Evolutionary conservation across 2,329 filamentous ascomycete species (phyloP), one percentile per base, ranked within the genome.

Genomic region (Penicillium palitans): DNA sequence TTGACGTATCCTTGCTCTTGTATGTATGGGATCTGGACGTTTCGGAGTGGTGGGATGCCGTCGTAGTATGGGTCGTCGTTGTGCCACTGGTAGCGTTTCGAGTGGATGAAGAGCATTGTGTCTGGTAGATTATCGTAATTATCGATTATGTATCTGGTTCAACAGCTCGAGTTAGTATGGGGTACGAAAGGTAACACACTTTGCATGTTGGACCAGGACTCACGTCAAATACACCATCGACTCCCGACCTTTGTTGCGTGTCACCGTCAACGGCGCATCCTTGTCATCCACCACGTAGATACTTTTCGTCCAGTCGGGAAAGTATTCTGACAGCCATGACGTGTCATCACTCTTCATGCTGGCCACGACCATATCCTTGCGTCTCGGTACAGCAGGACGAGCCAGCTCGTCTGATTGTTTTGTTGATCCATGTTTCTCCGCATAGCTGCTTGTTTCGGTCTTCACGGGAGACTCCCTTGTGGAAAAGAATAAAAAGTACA

Each of bases 211-310:
- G 17, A 59, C 72, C 27, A 8, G 10, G 17, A 60, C 74, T 63
- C 66, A 78, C 76, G 75, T 78, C 61, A 78, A 65, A 67, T 78
- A 78, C 4, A 75, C 75, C 75, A 77, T 78, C 6, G 74, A 75
- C 61, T 78, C 76, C 51, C 75, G 70, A 8, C 76, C 76, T 63
- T 78, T 78, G 58, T 78, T 78, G 44, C 66, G 63, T 3, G 79
- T 74, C 15, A 85, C 81, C 0, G 79, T 83, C 61, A 83, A 70
- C 21, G 74, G 60, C 3, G 81, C 80, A 6, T 61, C 62, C 33
- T 77, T 72, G 63, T 84, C 77, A 63, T 86, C 79, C 52, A 82
- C 81, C 27, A 84, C 77, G 67, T 86, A 86, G 58, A 85, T 76
- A 58, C 77, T 83, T 68, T 80, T 79, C 58, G 78, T 75, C 82